phyloP scores from a whole-genome alignment of 768 basidiomycete species.

The Leccinum rimulosum region DNA sequence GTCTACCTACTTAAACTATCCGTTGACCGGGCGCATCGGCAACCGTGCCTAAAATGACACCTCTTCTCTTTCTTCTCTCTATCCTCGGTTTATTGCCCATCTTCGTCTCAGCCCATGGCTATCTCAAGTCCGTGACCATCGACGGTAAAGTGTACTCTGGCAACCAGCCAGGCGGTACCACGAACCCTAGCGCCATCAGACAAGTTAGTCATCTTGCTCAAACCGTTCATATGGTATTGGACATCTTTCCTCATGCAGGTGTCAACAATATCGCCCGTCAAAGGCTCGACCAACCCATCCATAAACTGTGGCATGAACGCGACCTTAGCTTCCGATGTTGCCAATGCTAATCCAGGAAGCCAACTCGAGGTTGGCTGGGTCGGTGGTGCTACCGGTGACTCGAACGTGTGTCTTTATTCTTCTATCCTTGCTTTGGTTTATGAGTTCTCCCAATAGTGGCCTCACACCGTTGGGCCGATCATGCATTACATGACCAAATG shows the following conservation, averaged over 20 bases:
- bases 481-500: constrained; percentile 74
- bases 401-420: constrained; percentile 27
- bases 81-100: constrained; percentile 15
- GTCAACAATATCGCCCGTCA: constrained; percentile 44
- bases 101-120: constrained; percentile 33
- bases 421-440: not conserved
- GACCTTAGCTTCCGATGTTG: constrained; percentile 45
- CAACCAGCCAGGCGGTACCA: constrained; percentile 33
- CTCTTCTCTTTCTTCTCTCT: constrained; percentile 9
- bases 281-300: constrained; percentile 54
- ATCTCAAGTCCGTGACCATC: constrained; percentile 27
- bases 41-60: constrained; percentile 10
- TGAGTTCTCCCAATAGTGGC: constrained; percentile 36
- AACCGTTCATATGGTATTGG: not conserved
- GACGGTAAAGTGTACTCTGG: constrained; percentile 29
- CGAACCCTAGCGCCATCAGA: constrained; percentile 41
- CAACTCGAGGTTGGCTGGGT: constrained; percentile 53
- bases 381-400: constrained; percentile 37
- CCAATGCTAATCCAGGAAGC: constrained; percentile 60
- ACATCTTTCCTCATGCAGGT: constrained; percentile 13
- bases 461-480: constrained; percentile 63
- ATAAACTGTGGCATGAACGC: constrained; percentile 62
- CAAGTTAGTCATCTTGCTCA: constrained; percentile 26
- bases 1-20: constrained; percentile 9
- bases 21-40: constrained; percentile 20